Conservation (phyloP, 345 rosid genomes). For the Durio zibethinus region DNA sequence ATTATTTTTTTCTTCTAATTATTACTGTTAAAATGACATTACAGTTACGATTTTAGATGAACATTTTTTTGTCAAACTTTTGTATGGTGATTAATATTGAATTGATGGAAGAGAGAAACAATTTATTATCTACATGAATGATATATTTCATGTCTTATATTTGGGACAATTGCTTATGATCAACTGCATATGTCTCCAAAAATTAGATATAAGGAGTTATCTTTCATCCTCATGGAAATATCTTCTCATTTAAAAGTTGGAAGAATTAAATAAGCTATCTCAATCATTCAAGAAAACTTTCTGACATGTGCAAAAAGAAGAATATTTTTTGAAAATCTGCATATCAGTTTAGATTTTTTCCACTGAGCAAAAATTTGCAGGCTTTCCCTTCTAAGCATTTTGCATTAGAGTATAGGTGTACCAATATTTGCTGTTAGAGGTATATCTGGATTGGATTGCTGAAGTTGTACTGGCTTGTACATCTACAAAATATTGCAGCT, state of each 20-base stretch:
- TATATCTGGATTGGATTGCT: neutral
- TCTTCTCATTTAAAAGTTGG: neutral
- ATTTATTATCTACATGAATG: neutral
- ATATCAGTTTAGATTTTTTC: neutral
- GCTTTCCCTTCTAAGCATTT: neutral
- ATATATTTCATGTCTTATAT: neutral
- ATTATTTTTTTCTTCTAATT: too few species aligned
- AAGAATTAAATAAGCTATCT: neutral
- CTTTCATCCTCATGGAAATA: neutral
- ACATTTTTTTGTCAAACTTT: neutral
- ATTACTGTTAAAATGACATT: neutral
- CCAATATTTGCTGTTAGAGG: neutral
- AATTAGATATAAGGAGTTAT: neutral
- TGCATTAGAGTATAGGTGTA: neutral
- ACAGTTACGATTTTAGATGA: neutral
- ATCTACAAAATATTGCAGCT: neutral
- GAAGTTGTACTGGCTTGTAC: neutral
- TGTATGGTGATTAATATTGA: neutral
- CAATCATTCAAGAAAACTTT: neutral
- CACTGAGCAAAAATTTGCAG: neutral
- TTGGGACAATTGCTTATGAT: neutral
- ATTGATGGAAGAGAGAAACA: neutral
- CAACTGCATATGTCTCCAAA: slow-evolving; percentile 1
- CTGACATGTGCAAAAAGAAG: too few species aligned
- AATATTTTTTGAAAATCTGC: neutral